A percentile compares a stretch with the other conserved stretches of the same genome.
Evolutionary conservation across 257 asterid genomes (phyloP).

Genomic region (Agastache rugosa): DNA sequence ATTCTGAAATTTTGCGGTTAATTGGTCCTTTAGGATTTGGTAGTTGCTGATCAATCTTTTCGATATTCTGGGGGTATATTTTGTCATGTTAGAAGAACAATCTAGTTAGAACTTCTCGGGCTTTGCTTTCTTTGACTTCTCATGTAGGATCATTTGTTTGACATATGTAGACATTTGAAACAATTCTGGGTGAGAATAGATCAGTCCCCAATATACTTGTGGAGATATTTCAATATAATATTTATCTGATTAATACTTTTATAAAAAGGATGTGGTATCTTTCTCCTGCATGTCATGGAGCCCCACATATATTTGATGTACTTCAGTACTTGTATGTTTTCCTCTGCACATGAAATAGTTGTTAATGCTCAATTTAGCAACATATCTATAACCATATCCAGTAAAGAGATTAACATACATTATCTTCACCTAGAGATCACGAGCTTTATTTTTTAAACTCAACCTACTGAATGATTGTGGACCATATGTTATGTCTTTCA

Average conservation of each 20-base stretch:
- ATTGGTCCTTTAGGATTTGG: conserved; percentile 3
- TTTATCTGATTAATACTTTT: background rate
- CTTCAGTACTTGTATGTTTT: conserved; percentile 7
- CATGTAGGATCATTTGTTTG: background rate
- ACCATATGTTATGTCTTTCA: background rate
- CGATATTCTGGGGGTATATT: conserved; percentile 1
- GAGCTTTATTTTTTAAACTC: conserved; percentile 28
- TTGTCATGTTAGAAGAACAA: conserved; percentile 6
- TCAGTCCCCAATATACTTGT: background rate
- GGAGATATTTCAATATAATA: background rate
- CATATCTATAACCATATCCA: conserved; percentile 14
- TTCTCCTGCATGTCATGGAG: background rate
- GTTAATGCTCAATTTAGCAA: background rate
- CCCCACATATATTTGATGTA: conserved; percentile 2
- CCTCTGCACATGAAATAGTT: background rate
- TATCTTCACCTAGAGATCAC: background rate
- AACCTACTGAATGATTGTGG: background rate
- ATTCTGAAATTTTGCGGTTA: background rate
- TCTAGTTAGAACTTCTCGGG: conserved; percentile 9
- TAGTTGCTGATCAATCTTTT: conserved; percentile 1
- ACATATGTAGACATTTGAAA: background rate
- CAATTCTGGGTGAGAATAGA: conserved; percentile 14
- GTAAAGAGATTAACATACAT: conserved; percentile 13
- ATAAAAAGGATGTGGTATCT: background rate
- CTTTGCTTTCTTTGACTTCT: background rate